Base-by-base conservation (phyloP, 176 grass and related monocot genomes). In the Areca catechu region DNA sequence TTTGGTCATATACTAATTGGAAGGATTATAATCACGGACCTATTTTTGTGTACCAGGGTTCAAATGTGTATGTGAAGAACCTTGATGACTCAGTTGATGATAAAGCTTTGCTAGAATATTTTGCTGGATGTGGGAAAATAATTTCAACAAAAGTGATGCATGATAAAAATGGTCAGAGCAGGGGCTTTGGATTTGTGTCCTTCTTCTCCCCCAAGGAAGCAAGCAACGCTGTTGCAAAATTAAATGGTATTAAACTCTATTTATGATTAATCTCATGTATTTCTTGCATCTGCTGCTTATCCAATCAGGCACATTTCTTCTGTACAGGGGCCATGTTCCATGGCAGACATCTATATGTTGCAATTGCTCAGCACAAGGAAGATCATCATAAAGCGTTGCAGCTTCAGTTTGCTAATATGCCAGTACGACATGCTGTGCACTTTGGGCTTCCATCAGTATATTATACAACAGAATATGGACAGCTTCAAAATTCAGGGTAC, bases 151-250 rank as follows among this genome's bases (percentile, higher is more conserved):
- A 24, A 20, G 67, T 58, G 22, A 58, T 70, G 37, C 54, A 24
- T 20, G 24, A 58, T 27, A 58, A 24, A 50, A 70, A 50, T 50
- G 67, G 54, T 25, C 20, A 12, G 29, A 58, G 67, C 54, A 59
- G 30, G 67, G 67, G 67, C 19, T 58, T 59, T 50, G 67, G 67
- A 58, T 70, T 70, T 49, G 55, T 70, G 15, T 54, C 16, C 6
- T 70, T 70, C 54, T 70, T 43, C 9, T 70, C 67, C 6, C 3
- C 22, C 23, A 29, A 23, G 15, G 67, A 70, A 12, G 55, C 67
- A 24, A 59, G 25, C 16, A 19, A 24, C 1, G 67, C 54, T 50
- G 30, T 70, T 18, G 28, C 43, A 18, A 15, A 17, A 70, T 58
- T 58, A 5, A 70, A 70, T 58, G 67, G 67, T 70, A 70, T 48